These are phyloP conservation scores for Fusarium marasasianum DNA, from an alignment of 2,329 filamentous ascomycete genomes.

Conservation along the genomic window DNA sequence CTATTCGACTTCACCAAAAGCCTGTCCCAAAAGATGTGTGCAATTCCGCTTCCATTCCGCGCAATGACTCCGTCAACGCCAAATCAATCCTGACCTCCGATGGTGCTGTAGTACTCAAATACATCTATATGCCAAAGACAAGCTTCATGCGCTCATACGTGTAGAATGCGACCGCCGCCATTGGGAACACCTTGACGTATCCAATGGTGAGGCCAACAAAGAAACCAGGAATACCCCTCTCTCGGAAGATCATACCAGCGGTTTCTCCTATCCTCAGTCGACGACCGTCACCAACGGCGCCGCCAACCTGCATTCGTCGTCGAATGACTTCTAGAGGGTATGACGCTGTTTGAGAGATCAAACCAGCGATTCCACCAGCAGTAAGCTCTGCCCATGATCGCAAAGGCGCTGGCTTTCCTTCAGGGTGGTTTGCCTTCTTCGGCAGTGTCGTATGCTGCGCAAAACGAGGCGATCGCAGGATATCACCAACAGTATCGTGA, in stretches of 20 bases:
- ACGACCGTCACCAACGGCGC: constrained; percentile 90
- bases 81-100: constrained; percentile 12
- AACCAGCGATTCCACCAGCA: constrained; percentile 84
- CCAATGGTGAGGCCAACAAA: constrained; percentile 94
- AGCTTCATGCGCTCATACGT: constrained; percentile 73
- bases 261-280: constrained; percentile 83
- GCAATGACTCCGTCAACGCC: constrained; percentile 41
- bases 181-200: constrained; percentile 92
- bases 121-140: constrained; percentile 68
- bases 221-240: constrained; percentile 83
- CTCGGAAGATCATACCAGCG: constrained; percentile 75
- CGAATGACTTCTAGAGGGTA: constrained; percentile 95
- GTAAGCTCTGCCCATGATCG: constrained; percentile 87
- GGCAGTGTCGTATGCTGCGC: constrained; percentile 80
- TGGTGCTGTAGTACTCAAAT: constrained; percentile 7
- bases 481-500: constrained; percentile 88
- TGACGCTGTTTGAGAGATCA: constrained; percentile 89
- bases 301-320: constrained; percentile 94
- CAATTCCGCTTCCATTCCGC: constrained; percentile 22
- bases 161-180: constrained; percentile 78
- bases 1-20: constrained; percentile 5
- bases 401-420: constrained; percentile 74
- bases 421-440: constrained; percentile 60
- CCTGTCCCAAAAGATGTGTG: constrained; percentile 19
- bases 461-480: constrained; percentile 75